Base-by-base conservation (phyloP, 2,329 filamentous ascomycete species). In the Fusarium sp. region DNA sequence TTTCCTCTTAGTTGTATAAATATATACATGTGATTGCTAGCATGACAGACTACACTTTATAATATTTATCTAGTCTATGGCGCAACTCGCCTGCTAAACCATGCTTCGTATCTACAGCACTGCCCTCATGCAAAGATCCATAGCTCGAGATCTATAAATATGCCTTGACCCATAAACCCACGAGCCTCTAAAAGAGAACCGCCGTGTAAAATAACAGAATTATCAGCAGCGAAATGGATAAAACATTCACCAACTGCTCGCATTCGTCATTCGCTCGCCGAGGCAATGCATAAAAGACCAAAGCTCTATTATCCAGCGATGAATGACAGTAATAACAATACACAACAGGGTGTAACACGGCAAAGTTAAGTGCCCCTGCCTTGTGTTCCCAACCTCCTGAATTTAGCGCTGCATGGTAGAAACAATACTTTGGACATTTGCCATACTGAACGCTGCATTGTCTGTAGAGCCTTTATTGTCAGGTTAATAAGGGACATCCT, bases 371-470 rank as follows among this genome's bases (percentile, higher is more conserved):
- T 43, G 27, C 32, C 51, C 67, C 60, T 69, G 54, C 39, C 39
- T 47, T 53, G 22, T 41, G 39, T 17, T 9, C 47, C 68, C 68
- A 67, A 53, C 61, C 68, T 63, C 68, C 68, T 57, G 56, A 67
- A 51, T 71, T 71, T 67, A 71, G 68, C 37, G 54, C 33, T 15
- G 13, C 20, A 2, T 3, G 9, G 15, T 3, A 23, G 25, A 14
- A 49, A 67, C 49, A 69, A 68, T 69, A 20, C 45, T n/a, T 15
- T 8, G 11, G 23, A 6, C 50, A 27, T 15, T n/a, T 17, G 41
- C 13, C 20, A 23, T 8, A 25, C 22, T 6, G 14, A 10, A 11
- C 10, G 6, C 33, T 3, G 10, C 4, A 22, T 32, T 22, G 7
- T 7, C n/a, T 55, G 43, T 19, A 23, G 33, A 25, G 6, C 35